A percentile compares a stretch with the other conserved stretches of the same genome.
These are phyloP conservation scores for Pyrenophora graminea DNA, from an alignment of 2,329 filamentous ascomycete genomes.

Conservation along the genomic window DNA sequence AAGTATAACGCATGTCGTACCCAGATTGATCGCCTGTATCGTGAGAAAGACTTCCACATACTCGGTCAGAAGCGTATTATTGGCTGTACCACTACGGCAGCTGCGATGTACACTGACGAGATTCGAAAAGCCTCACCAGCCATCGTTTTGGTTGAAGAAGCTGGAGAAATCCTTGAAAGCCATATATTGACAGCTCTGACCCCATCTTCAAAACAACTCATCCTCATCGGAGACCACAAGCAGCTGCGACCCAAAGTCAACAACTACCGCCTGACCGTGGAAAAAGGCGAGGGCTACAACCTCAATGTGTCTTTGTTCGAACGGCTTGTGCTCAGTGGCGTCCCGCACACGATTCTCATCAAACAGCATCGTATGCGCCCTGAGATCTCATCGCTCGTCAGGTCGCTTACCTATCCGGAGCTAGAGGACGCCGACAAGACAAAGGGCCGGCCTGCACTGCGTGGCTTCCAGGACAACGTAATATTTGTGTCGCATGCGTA, in stretches of 20 bases:
- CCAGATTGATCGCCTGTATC: conserved; percentile 41
- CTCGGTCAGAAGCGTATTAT: conserved; percentile 65
- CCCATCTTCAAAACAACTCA: conserved; percentile 62
- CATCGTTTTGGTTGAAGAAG: conserved; percentile 71
- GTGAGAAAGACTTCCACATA: conserved; percentile 32
- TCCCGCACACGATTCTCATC: conserved; percentile 58
- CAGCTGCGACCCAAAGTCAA: conserved; percentile 71
- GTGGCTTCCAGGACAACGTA: conserved; percentile 64
- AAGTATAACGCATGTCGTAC: conserved; percentile 52
- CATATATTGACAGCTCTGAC: conserved; percentile 67
- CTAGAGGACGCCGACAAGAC: conserved; percentile 62
- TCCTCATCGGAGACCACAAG: conserved; percentile 74
- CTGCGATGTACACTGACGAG: conserved; percentile 63
- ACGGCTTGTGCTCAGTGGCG: conserved; percentile 62
- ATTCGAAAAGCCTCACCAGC: conserved; percentile 61
- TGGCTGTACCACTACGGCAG: conserved; percentile 72
- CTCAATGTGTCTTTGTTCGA: conserved; percentile 73
- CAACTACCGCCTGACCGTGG: conserved; percentile 64
- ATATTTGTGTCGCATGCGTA: conserved; percentile 69
- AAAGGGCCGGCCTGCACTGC: conserved; percentile 50
- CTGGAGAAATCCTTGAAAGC: conserved; percentile 72
- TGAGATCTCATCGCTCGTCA: conserved; percentile 65
- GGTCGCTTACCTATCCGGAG: conserved; percentile 64
- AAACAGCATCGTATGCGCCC: conserved; percentile 72
- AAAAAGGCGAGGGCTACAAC: conserved; percentile 68